phyloP scores from a whole-genome alignment of 345 rosid species.

The Eucalyptus pauciflora region DNA sequence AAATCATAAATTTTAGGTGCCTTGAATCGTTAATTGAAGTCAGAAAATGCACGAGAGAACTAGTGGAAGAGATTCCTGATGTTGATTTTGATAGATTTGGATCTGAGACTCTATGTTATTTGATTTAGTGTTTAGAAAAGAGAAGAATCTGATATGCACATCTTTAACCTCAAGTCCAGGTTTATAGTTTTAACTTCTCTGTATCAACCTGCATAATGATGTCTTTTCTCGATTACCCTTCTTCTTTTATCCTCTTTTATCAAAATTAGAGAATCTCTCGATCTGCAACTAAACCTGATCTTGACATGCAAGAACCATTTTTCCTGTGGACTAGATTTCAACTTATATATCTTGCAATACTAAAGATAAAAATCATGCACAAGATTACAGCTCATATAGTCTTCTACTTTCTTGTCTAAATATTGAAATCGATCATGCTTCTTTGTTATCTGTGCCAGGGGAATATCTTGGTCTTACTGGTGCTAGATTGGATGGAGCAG shows the following conservation, averaged over 20 bases:
- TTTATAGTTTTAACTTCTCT: not conserved
- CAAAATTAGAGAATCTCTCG: not conserved
- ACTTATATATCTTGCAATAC: not conserved
- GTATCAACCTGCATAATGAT: not conserved
- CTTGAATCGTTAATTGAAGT: not conserved
- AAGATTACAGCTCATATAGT: not conserved
- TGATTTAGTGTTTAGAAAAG: not conserved
- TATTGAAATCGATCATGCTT: not conserved
- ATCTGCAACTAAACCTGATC: not conserved
- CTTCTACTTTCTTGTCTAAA: not conserved
- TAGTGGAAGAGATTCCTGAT: not conserved
- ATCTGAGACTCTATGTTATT: not conserved
- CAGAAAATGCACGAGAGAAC: not conserved
- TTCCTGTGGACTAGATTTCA: not conserved
- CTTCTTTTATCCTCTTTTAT: not conserved
- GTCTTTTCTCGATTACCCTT: not conserved
- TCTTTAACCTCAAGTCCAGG: not conserved
- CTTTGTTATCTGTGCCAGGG: constrained; percentile 22
- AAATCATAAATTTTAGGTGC: not conserved
- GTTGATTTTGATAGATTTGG: not conserved
- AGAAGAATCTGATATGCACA: not conserved
- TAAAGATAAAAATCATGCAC: not conserved
- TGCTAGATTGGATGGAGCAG: constrained; percentile 57
- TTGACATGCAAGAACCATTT: not conserved
- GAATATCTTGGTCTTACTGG: constrained; percentile 81